Base-by-base conservation (phyloP, 257 asterid genomes). In the Lycium barbarum region DNA sequence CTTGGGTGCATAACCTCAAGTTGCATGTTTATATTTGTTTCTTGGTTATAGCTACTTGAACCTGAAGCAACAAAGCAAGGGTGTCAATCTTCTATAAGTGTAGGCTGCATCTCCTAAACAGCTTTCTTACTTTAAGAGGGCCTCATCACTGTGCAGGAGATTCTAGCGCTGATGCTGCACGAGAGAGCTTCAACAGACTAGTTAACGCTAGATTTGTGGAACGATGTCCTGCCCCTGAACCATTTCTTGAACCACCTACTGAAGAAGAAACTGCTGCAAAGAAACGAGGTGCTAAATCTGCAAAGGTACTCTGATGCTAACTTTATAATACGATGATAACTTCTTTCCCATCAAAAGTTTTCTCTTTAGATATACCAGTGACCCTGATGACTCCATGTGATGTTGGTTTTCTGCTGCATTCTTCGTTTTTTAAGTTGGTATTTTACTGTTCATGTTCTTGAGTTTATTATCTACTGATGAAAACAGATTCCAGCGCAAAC, bases 181-280 rank as follows among this genome's bases (percentile, higher is more conserved):
- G 65, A 57, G 95, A 92, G 81, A 89, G 79, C 88, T 92, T 96
- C 90, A 86, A 38, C 54, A 90, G 76, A 87, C 98, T 96, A 87
- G 91, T 92, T 85, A 81, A 78, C 84, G 93, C 94, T 58, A 89
- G 93, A 76, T 94, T 92, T 86, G 87, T 96, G 88, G 99, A 96
- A 87, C 95, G 95, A 11, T 95, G 99, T 80, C 99, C 99, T 26
- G 94, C 90, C 81, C 96, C 98, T 83, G 97, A 89, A 61, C 98
- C 98, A 81, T 88, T 89, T 89, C 91, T 93, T 84, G 88, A 84
- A 61, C 93, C 94, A 86, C 88, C 91, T 54, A 5, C 86, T 85
- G 95, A 87, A 71, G 97, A 88, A n/a, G 12, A 51, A 26, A 26
- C 88, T 71, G 83, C 90, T 62, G 87, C 91, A 49, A 89, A 85